phyloP scores from a whole-genome alignment of 2,329 filamentous ascomycete genomes.

The Chaetomium sp. region DNA sequence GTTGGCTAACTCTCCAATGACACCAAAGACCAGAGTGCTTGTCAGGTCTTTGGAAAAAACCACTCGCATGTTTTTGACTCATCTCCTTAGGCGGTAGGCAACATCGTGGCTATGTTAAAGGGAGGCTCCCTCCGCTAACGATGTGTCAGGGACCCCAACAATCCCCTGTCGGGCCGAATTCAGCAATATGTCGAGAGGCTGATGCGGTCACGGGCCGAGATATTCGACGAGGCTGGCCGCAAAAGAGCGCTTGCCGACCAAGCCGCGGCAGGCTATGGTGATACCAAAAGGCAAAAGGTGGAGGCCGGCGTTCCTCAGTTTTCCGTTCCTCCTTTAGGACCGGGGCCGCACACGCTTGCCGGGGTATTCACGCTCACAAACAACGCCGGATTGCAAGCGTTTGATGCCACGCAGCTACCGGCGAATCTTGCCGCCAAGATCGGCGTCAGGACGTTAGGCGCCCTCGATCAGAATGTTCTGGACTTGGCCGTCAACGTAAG shows the following conservation, averaged over 20 bases:
- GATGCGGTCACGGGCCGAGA: constrained; percentile 74
- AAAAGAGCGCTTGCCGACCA: constrained; percentile 76
- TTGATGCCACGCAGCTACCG: constrained; percentile 81
- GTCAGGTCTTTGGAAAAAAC: constrained; percentile 96
- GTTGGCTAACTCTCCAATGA: constrained; percentile 74
- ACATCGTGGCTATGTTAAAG: background rate
- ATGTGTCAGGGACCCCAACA: constrained; percentile 70
- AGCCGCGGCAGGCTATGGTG: constrained; percentile 69
- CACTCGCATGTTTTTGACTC: constrained; percentile 77
- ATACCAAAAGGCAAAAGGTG: constrained; percentile 81
- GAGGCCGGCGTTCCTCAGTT: constrained; percentile 51
- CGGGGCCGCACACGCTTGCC: constrained; percentile 75
- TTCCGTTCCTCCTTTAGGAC: constrained; percentile 69
- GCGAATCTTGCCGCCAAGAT: constrained; percentile 76
- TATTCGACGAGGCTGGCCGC: constrained; percentile 74
- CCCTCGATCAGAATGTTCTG: constrained; percentile 69
- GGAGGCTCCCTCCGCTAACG: constrained; percentile 32
- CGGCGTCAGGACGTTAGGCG: constrained; percentile 74
- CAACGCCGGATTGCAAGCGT: constrained; percentile 72
- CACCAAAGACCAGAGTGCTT: constrained; percentile 76
- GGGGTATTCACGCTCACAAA: constrained; percentile 85
- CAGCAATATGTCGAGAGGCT: constrained; percentile 85
- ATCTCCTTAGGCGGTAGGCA: constrained; percentile 74
- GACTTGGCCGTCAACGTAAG: constrained; percentile 72
- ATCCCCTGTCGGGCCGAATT: constrained; percentile 74